Base-by-base conservation (phyloP, 2,329 filamentous ascomycete genomes). In the Clonostachys sp. region DNA sequence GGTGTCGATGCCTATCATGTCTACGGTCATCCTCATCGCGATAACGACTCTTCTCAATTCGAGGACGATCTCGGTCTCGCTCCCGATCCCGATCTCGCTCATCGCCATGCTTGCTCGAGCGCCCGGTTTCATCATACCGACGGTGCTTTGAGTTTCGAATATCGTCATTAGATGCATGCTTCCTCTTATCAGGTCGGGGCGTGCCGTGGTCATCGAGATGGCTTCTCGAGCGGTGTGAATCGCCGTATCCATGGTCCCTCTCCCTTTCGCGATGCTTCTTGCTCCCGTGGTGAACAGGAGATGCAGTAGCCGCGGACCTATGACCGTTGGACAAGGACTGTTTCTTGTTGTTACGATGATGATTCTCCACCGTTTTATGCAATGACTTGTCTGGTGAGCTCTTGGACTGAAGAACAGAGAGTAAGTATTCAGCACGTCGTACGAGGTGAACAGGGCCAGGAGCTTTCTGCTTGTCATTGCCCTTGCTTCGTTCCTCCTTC, bases 391-490 rank as follows among this genome's bases (percentile, higher is more conserved):
- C 89, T 51, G 83, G 83, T 3, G 84, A 86, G 66, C 95, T 90
- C 60, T 95, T 84, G 12, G 82, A 89, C 61, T 92, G 90, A 51
- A 99, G 73, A 2, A 99, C 91, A n/a, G 91, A 96, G 39, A 99
- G 77, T 13, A 99, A 79, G 61, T 99, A 99, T 61, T 97, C 94
- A 10, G 92, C 89, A 50, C 94, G 87, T 43, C 94, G 89, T 46
- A 97, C 92, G 41, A 99, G 83, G 63, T 99, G 94, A 30, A 99
- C 94, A 18, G 94, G 92, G n/a, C 94, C 94, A 5, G 94, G 94
- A 4, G 92, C 95, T 60, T 95, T 95, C 35, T 89, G 88, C 51
- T 86, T 84, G 48, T 86, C 87, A 16, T 89, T 86, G 14, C 73
- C 81, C 59, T 90, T 89, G 59, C 77, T 87, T 35, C 94, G 86